Conservation (phyloP, 2,329 filamentous ascomycete species). For the Colletotrichum sp. region DNA sequence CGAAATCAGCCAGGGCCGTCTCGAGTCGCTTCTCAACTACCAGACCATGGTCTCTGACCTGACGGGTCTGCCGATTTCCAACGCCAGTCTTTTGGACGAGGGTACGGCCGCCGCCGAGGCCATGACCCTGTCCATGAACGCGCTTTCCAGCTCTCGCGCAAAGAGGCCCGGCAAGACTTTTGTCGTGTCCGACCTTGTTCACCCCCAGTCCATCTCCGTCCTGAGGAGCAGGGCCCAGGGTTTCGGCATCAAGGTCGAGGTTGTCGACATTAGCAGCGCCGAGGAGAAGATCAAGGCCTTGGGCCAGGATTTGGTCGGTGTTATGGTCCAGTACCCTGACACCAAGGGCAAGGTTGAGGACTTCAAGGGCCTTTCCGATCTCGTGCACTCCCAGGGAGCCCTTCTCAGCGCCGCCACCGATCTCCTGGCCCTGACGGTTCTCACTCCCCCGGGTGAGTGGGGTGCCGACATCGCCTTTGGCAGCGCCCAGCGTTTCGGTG, state of each 20-base stretch:
- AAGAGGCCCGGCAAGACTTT: conserved; percentile 81
- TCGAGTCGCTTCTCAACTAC: conserved; percentile 94
- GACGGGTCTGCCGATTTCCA: conserved; percentile 85
- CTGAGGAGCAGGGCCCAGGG: conserved; percentile 85
- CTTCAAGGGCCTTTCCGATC: conserved; percentile 74
- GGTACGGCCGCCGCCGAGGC: conserved; percentile 92
- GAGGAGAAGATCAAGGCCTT: conserved; percentile 72
- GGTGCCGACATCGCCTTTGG: conserved; percentile 96
- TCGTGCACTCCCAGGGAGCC: conserved; percentile 77
- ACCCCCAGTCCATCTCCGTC: conserved; percentile 86
- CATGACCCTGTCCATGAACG: conserved; percentile 89
- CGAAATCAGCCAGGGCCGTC: conserved; percentile 92
- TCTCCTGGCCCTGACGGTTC: conserved; percentile 81
- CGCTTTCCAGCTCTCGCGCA: conserved; percentile 71
- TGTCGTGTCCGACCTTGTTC: conserved; percentile 81
- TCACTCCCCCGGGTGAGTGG: conserved; percentile 91
- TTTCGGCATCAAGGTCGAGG: conserved; percentile 83
- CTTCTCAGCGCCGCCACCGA: conserved; percentile 90
- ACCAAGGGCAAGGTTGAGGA: conserved; percentile 82
- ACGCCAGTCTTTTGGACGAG: conserved; percentile 91
- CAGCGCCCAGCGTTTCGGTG: conserved; percentile 88
- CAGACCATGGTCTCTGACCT: conserved; percentile 92
- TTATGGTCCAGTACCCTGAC: conserved; percentile 94
- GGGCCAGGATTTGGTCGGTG: conserved; percentile 83
- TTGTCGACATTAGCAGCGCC: conserved; percentile 73